Evolutionary conservation across 352 stramenopile species (phyloP).

Genomic region (Globisporangium irregulare): DNA sequence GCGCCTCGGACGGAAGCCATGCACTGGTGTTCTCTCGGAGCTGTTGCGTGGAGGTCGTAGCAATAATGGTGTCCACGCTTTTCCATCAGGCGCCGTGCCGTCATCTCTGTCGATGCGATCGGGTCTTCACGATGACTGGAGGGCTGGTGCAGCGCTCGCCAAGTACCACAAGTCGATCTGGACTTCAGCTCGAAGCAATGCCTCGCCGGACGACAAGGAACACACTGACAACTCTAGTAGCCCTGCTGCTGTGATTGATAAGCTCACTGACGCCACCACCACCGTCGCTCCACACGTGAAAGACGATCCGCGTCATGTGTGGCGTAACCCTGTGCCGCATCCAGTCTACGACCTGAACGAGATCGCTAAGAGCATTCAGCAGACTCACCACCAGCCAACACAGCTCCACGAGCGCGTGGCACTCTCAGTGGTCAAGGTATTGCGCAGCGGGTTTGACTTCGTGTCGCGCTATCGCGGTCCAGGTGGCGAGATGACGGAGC

Average conservation of each 20-base stretch:
- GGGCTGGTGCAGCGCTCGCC: too few relatives aligned
- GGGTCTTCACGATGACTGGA: too few relatives aligned
- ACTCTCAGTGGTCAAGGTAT: constrained; percentile 32
- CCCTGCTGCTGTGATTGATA: not conserved
- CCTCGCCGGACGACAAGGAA: not conserved
- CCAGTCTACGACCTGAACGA: constrained; percentile 36
- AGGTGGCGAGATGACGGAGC: constrained; percentile 48
- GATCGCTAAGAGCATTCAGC: constrained; percentile 24
- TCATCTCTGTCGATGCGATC: too few relatives aligned
- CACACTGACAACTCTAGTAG: too few relatives aligned
- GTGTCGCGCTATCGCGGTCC: constrained; percentile 46
- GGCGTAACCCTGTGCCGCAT: constrained; percentile 35
- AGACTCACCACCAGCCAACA: constrained; percentile 34
- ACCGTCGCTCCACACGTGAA: not conserved
- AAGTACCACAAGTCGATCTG: not conserved
- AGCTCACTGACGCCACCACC: not conserved
- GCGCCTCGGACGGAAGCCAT: too few relatives aligned
- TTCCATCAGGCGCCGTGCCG: too few relatives aligned
- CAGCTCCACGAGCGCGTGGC: constrained; percentile 39
- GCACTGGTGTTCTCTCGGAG: too few relatives aligned
- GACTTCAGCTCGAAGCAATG: not conserved
- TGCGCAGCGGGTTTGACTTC: constrained; percentile 50
- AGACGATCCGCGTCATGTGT: not conserved
- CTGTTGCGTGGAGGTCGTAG: too few relatives aligned
- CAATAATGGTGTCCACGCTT: too few relatives aligned